Conservation (phyloP, 192 early-diverging fungal genomes). For the Backusella circina region DNA sequence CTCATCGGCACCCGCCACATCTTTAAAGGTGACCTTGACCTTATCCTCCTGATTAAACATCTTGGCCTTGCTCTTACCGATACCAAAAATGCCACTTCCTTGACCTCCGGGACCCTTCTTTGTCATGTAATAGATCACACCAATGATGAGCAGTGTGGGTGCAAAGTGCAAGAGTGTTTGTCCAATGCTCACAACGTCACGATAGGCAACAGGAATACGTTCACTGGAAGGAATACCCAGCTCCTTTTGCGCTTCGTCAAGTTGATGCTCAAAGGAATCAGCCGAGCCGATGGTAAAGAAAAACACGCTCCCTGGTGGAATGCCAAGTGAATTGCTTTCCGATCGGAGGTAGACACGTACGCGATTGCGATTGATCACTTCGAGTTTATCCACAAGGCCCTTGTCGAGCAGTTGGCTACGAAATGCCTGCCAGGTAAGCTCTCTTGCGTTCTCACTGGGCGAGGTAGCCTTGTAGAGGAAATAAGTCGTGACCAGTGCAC, state of each 20-base stretch:
- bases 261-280: conserved; percentile 88
- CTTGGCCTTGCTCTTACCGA: conserved; percentile 93
- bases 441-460: conserved; percentile 39
- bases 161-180: conserved; percentile 85
- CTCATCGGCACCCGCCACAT: conserved; percentile 98
- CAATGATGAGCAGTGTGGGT: conserved; percentile 87
- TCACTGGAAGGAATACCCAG: conserved; percentile 83
- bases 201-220: conserved; percentile 91
- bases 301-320: conserved; percentile 27
- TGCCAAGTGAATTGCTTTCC: conserved; percentile 42
- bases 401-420: conserved; percentile 79
- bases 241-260: conserved; percentile 87
- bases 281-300: conserved; percentile 94
- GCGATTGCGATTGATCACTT: conserved; percentile 80
- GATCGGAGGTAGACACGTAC: conserved; percentile 77
- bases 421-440: conserved; percentile 94
- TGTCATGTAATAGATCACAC: conserved; percentile 83
- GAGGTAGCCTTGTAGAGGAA: conserved; percentile 41
- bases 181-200: conserved; percentile 69
- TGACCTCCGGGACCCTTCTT: conserved; percentile 59
- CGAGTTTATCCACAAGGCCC: conserved; percentile 86
- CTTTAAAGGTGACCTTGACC: conserved; percentile 96
- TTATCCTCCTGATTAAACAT: conserved; percentile 97
- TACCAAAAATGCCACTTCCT: conserved; percentile 80
- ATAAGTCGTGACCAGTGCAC: conserved; percentile 38